Base-by-base conservation (phyloP, 148 eudicot genomes). In the Rhododendron vialii region DNA sequence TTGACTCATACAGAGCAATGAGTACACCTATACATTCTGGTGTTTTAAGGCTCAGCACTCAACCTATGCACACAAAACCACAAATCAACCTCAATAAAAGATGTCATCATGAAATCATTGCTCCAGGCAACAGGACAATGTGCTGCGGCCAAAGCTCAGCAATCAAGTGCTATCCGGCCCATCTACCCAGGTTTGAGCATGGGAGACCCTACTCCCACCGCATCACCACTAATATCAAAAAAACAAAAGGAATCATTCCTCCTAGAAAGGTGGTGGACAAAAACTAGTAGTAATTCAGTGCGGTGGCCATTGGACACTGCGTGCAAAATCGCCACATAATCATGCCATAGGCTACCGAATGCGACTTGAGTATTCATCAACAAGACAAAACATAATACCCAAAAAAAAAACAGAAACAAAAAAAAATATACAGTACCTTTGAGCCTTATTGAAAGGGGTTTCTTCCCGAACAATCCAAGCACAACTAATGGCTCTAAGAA, bases 381-480 rank as follows among this genome's bases (percentile, higher is more conserved):
- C 14, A 24, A 24, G 33, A 65, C 73, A 65, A 65, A 61, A 63
- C 30, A n/a, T 30, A 2, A 5, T 7, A 33, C 12, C 30, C 0
- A 30, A 15, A 75, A 11, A 7, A 80, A 8, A 55, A 81, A 0
- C 10, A 33, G 13, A 28, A 35, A 43, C 8, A 10, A 13, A 6
- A 22, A 24, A 4, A 11, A 20, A 13, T 10, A 2, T 47, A 9
- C 50, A 63, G 17, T 83, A 94, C 99, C 99, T 94, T 89, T 92
- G 53, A 96, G 99, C 88, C 86, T 94, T 84, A 96, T 94, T 20
- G 89, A 90, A 63, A 94, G 96, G 8, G 95, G 93, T 78, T 90
- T 93, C 90, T 96, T 95, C 84, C 97, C 99, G 67, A 96, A 96
- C 88, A 96, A 89, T 45, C 92, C 95, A 59, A 95, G 91, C 87